Base-by-base conservation (phyloP, 1,284 basidiomycete species). In the Schizophyllum amplum region DNA sequence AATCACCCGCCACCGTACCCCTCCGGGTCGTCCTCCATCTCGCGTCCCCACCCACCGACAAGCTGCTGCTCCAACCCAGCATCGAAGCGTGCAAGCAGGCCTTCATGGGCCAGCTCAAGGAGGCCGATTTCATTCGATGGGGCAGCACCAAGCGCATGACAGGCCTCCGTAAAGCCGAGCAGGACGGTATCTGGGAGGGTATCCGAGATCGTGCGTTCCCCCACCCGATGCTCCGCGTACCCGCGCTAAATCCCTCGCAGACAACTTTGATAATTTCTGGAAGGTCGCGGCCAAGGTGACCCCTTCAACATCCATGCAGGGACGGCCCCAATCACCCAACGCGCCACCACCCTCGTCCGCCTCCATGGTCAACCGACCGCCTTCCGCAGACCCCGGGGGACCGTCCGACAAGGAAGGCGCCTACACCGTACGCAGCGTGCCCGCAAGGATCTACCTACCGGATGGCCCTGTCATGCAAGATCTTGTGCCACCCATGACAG, bases 201-300 rank as follows among this genome's bases (percentile, higher is more conserved):
- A 88, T 97, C 61, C 86, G 85, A 73, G 87, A 92, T 67, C 90
- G 92, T 94, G 66, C 72, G 90, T 74, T 42, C 47, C 60, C 60
- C 25, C 50, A 57, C 48, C 22, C 7, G 53, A 54, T 52, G 9
- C 50, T 60, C 47, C 52, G 56, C 53, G n/a, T 20, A 48, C 56
- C 24, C 46, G 42, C 20, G 54, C 51, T 48, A 57, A 63, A n/a
- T n/a, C n/a, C n/a, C n/a, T n/a, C n/a, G 33, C 66, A 92, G 94
- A 95, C 72, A 94, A 96, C 69, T 98, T 95, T 67, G 94, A 98
- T 63, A 84, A 94, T 61, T 97, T 92, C 67, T 94, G 92, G 86
- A 83, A 90, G 47, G 90, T 98, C 62, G 93, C 93, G 1, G 82
- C 87, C 9, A 94, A 95, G 67, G 81, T 98, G 62, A 83, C 87